Base-by-base conservation (phyloP, 2,329 filamentous ascomycete species). In the Pseudogymnoascus verrucosus region DNA sequence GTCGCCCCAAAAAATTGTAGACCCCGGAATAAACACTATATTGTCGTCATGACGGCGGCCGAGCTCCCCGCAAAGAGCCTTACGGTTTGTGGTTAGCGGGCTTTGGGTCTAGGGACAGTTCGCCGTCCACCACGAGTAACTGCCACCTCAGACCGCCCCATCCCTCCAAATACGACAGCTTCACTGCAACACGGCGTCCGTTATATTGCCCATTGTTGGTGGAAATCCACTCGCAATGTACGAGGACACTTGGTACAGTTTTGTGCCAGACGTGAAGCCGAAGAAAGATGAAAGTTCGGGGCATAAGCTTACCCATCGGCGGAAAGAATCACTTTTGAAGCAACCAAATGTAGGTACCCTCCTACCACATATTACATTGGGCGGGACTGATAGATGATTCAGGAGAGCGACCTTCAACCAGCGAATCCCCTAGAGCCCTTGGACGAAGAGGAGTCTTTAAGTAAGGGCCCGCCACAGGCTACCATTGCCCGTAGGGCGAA, bases 211-310 rank as follows among this genome's bases (percentile, higher is more conserved):
- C 26, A 57, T 57, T 57, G 51, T 34, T 57, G 51, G 51, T 57
- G 51, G 28, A 12, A 57, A 34, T 34, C 51, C 28, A 36, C 37
- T 28, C 60, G 78, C 68, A 69, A 92, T 91, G 89, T 90, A 90
- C 75, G 90, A 93, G 76, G 90, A 93, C 75, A 86, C 89, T 31
- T 93, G 90, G 89, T 91, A 93, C 77, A 90, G 83, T 73, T 88
- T 91, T 72, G 84, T 90, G 67, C 84, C 89, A 26, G 84, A 88
- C 63, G 76, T 83, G 62, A 77, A 82, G 64, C 77, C 81, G 67
- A 82, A 80, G 69, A 78, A 78, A 65, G 76, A 77, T n/a, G 70
- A 78, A 47, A 75, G 78, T 23, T 77, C 79, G 42, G 71, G 71
- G 34, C 77, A 79, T 64, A 71, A 76, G 59, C 69, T 79, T 51